Evolutionary conservation across 805 yeast species (phyloP).

Genomic region (Zygoascus bituminiphila): DNA sequence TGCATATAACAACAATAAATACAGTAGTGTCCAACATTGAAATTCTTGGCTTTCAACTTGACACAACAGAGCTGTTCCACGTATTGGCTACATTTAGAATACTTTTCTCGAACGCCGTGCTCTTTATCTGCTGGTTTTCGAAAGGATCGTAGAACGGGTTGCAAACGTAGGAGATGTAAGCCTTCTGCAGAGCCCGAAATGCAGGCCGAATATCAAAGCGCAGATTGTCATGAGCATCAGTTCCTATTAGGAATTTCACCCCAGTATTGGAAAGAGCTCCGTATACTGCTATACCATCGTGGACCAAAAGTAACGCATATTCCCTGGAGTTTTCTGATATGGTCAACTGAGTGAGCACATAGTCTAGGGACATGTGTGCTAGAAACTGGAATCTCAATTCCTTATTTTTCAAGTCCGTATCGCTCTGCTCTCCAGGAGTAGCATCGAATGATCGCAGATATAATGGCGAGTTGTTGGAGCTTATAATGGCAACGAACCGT

Average conservation of each 20-base stretch:
- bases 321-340: slow-evolving; percentile 15
- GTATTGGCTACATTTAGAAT: slow-evolving; percentile 18
- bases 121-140: slow-evolving; percentile 15
- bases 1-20: background rate
- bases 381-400: slow-evolving; percentile 26
- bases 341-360: slow-evolving; percentile 20
- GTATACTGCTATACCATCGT: slow-evolving; percentile 31
- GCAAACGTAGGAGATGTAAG: slow-evolving; percentile 25
- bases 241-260: slow-evolving; percentile 26
- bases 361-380: slow-evolving; percentile 32
- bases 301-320: slow-evolving; percentile 24
- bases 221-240: slow-evolving; percentile 21
- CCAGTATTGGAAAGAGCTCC: slow-evolving; percentile 29
- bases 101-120: slow-evolving; percentile 23
- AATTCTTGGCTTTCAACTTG: background rate
- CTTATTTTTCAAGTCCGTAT: slow-evolving; percentile 4
- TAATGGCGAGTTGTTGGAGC: slow-evolving; percentile 19
- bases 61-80: slow-evolving; percentile 11
- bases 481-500: slow-evolving; percentile 19
- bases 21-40: too few relatives aligned
- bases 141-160: slow-evolving; percentile 26
- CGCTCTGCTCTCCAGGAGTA: background rate
- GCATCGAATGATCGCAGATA: slow-evolving; percentile 16
- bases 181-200: slow-evolving; percentile 22
- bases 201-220: slow-evolving; percentile 16